phyloP scores from a whole-genome alignment of 2,329 filamentous ascomycete genomes.

The Parastagonospora nodorum region DNA sequence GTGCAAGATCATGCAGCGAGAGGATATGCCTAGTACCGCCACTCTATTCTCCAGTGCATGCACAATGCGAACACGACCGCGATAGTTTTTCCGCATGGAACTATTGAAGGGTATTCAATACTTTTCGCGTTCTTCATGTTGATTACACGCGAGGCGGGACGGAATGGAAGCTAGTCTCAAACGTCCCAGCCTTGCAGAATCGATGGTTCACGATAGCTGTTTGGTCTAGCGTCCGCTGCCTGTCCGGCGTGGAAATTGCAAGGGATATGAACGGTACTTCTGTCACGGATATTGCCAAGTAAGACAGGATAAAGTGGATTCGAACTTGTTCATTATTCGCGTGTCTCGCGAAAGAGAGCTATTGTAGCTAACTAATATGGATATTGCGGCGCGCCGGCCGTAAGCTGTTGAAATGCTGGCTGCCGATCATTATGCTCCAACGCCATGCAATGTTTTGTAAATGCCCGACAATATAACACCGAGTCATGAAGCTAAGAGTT shows the following conservation, averaged over 20 bases:
- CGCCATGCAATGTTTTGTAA: conserved; percentile 8
- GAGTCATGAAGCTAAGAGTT: conserved; percentile 2
- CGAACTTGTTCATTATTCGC: conserved; percentile 16
- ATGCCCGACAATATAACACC: conserved; percentile 6
- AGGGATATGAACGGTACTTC: neutral
- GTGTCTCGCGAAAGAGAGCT: conserved; percentile 3
- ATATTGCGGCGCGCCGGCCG: conserved; percentile 10
- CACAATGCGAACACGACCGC: neutral
- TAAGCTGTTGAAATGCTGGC: conserved; percentile 4
- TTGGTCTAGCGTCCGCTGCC: conserved; percentile 10
- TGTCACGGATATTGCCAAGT: conserved; percentile 7
- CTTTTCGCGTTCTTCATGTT: neutral
- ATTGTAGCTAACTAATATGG: conserved; percentile 7
- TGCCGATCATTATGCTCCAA: conserved; percentile 5
- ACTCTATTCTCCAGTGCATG: no score
- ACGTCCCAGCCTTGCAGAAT: conserved; percentile 4
- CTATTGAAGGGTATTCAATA: neutral
- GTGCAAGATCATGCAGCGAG: no score
- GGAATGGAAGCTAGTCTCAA: conserved; percentile 3
- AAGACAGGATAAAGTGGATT: conserved; percentile 6
- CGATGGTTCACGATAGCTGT: conserved; percentile 14
- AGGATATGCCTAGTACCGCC: no score
- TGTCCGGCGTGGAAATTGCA: conserved; percentile 15
- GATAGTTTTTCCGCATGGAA: neutral
- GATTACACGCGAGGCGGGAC: neutral